Conservation (phyloP, 352 stramenopile species). For the Aphanomyces invadans region DNA sequence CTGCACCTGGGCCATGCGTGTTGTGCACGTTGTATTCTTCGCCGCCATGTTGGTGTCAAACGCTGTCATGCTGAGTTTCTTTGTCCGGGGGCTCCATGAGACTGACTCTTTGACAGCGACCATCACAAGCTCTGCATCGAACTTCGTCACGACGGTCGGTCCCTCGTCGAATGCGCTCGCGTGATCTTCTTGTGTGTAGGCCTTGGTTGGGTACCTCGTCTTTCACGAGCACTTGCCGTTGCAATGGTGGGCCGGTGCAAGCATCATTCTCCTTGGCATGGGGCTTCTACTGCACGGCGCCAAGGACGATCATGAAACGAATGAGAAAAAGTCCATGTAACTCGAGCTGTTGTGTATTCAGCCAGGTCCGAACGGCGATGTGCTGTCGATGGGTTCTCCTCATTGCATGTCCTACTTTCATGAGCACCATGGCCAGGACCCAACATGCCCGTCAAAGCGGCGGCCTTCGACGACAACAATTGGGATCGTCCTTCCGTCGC, state of each 20-base stretch:
- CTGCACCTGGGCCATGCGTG: conserved; percentile 15
- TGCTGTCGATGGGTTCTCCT: no score
- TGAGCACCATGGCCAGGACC: no score
- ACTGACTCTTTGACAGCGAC: conserved; percentile 81
- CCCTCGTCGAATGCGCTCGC: no score
- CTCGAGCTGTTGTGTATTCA: no score
- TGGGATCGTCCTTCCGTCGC: no score
- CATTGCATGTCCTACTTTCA: no score
- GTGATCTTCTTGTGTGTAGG: no score
- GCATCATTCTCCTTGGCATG: conserved; percentile 63
- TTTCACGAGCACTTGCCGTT: conserved; percentile 62
- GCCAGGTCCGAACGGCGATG: no score
- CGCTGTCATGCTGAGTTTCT: conserved; percentile 70
- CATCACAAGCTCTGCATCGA: conserved; percentile 67
- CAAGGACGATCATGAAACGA: conserved; percentile 6
- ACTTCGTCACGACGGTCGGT: conserved; percentile 80
- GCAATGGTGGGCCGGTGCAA: conserved; percentile 71
- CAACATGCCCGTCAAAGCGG: no score
- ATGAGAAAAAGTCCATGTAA: conserved; percentile 7
- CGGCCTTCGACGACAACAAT: no score
- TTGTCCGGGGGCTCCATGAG: conserved; percentile 73
- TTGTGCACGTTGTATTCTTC: conserved; percentile 47
- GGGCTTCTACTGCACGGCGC: conserved; percentile 61
- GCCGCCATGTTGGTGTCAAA: conserved; percentile 65
- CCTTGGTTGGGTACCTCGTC: conserved; percentile 42